These are phyloP conservation scores for Seiridium unicorne DNA, from an alignment of 2,329 filamentous ascomycete species.

Conservation along the genomic window DNA sequence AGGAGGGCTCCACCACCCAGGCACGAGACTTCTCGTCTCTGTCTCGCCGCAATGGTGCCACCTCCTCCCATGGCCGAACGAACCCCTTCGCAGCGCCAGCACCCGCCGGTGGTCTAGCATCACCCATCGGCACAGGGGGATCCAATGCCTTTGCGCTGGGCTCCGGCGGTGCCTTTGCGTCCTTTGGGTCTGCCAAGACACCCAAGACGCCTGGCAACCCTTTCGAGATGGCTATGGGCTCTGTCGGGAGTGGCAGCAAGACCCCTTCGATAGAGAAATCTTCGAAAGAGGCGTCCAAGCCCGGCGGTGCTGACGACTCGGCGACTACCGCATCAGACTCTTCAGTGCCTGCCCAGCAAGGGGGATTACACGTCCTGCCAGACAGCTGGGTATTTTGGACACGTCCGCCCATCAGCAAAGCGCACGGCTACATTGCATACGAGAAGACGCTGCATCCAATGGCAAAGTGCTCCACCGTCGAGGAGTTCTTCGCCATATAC, in stretches of 20 bases:
- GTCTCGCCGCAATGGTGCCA: constrained; percentile 61
- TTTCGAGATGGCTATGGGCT: constrained; percentile 70
- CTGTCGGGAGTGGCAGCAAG: constrained; percentile 40
- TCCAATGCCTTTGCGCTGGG: constrained; percentile 89
- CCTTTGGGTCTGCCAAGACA: constrained; percentile 85
- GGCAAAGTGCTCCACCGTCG: constrained; percentile 75
- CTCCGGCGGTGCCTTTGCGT: constrained; percentile 84
- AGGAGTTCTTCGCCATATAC: constrained; percentile 91
- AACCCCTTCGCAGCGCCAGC: constrained; percentile 79
- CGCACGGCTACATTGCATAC: constrained; percentile 83
- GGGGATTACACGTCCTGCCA: constrained; percentile 63
- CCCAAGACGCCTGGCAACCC: constrained; percentile 81
- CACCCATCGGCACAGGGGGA: constrained; percentile 66
- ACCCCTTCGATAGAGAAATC: constrained; percentile 63
- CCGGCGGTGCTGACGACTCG: constrained; percentile 31
- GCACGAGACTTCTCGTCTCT: constrained; percentile 42
- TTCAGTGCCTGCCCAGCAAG: neutral
- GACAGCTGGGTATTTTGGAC: constrained; percentile 97
- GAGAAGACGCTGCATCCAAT: constrained; percentile 93
- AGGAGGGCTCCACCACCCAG: constrained; percentile 49
- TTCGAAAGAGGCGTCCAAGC: constrained; percentile 42
- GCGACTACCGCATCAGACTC: constrained; percentile 35
- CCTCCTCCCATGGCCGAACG: constrained; percentile 70
- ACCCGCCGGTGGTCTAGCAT: constrained; percentile 66
- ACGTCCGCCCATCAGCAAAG: constrained; percentile 92